These are phyloP conservation scores for Ganoderma lingzhi DNA, from an alignment of 1,284 basidiomycete species.

Conservation along the genomic window DNA sequence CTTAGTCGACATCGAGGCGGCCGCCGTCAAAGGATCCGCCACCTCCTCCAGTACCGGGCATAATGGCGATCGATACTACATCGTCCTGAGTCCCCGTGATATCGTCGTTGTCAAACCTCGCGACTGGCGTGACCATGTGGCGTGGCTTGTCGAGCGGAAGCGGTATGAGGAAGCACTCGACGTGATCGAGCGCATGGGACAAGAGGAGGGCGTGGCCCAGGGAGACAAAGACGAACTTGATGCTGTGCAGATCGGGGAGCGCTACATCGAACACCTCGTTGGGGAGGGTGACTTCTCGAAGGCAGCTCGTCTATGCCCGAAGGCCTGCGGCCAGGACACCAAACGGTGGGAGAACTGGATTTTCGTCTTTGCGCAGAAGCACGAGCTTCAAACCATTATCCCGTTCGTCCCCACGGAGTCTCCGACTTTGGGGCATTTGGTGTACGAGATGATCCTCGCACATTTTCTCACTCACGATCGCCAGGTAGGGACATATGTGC, in stretches of 20 bases:
- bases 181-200: slow-evolving; percentile 72
- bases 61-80: slow-evolving; percentile 60
- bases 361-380: slow-evolving; percentile 88
- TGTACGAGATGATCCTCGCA: slow-evolving; percentile 96
- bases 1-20: slow-evolving; percentile 56
- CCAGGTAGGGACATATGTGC: slow-evolving; percentile 51
- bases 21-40: slow-evolving; percentile 14
- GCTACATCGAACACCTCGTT: slow-evolving; percentile 85
- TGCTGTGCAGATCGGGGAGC: slow-evolving; percentile 81
- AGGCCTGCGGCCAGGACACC: slow-evolving; percentile 83
- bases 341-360: slow-evolving; percentile 96
- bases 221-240: slow-evolving; percentile 57
- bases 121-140: slow-evolving; percentile 90
- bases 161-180: slow-evolving; percentile 91
- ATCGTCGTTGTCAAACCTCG: slow-evolving; percentile 87
- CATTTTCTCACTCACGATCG: slow-evolving; percentile 86
- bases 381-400: slow-evolving; percentile 87
- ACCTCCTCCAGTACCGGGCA: slow-evolving; percentile 37
- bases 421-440: slow-evolving; percentile 83
- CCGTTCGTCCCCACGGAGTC: slow-evolving; percentile 88
- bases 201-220: slow-evolving; percentile 41
- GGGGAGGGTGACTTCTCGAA: slow-evolving; percentile 77
- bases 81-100: slow-evolving; percentile 88
- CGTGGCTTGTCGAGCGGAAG: slow-evolving; percentile 90
- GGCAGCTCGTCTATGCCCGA: slow-evolving; percentile 88